A percentile compares a stretch with the other conserved stretches of the same genome.
These are phyloP conservation scores for Stephania japonica DNA, from an alignment of 164 flowering plant species.

Conservation along the genomic window DNA sequence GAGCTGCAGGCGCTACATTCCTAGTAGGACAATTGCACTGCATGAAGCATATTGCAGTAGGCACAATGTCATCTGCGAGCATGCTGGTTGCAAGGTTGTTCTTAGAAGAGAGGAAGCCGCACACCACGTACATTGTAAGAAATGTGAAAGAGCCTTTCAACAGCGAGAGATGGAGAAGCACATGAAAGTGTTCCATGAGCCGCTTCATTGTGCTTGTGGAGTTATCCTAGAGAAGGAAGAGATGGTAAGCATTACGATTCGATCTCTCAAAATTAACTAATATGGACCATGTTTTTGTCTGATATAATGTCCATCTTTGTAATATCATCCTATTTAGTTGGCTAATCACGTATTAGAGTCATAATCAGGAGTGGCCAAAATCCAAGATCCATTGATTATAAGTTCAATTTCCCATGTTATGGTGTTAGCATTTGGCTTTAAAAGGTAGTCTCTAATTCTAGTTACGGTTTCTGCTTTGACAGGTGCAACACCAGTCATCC, in stretches of 20 bases:
- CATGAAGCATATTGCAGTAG: conserved; percentile 93
- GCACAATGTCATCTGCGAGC: conserved; percentile 67
- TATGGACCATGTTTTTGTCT: too few species aligned
- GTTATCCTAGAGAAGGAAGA: conserved; percentile 77
- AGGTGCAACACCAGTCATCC: conserved; percentile 87
- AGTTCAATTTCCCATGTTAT: too few species aligned
- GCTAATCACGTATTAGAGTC: too few species aligned
- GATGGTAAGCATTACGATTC: conserved; percentile 54
- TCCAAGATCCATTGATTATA: too few species aligned
- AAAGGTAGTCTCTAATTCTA: not conserved
- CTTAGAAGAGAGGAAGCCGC: conserved; percentile 66
- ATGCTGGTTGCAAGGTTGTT: conserved; percentile 78
- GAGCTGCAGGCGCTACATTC: conserved; percentile 75
- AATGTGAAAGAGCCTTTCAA: conserved; percentile 75
- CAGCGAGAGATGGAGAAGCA: conserved; percentile 80
- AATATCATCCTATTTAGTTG: too few species aligned
- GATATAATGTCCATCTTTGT: too few species aligned
- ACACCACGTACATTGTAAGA: conserved; percentile 75
- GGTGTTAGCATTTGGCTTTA: not conserved
- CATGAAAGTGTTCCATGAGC: conserved; percentile 91
- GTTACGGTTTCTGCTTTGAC: conserved; percentile 14
- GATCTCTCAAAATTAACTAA: too few species aligned
- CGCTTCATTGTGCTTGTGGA: conserved; percentile 79
- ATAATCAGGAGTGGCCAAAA: too few species aligned
- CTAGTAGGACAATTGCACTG: conserved; percentile 64